Base-by-base conservation (phyloP, 2,329 filamentous ascomycete species). In the Colletotrichum trifolii region DNA sequence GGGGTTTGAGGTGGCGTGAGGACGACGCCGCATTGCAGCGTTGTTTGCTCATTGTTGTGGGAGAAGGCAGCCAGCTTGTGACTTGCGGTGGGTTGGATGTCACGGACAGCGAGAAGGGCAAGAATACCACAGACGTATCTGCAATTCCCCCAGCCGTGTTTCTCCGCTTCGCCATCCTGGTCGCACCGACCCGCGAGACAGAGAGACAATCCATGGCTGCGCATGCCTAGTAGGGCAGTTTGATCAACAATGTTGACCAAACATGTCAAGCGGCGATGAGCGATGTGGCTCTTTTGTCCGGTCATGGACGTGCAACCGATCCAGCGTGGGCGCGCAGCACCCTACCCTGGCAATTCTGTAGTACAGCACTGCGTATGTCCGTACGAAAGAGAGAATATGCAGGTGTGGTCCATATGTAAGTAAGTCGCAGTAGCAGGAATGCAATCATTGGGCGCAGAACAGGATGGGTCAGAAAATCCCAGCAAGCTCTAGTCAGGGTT, bases 331-430 rank as follows among this genome's bases (percentile, higher is more conserved):
- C 46, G 36, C 42, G 39, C 40, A 33, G 46, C 58, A 11, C 43
- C 25, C 25, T 25, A 57, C 62, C 62, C 62, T 65, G 52, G 38
- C 52, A 39, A 47, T 56, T 45, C 52, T 56, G 46, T 64, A 36
- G 60, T 25, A 3, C 25, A 25, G 25, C 25, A 25, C 25, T 25
- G 2, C 25, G 25, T 2, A 25, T 25, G 25, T 40, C 46, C 53
- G 36, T 55, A 52, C 62, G 59, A 62, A 62, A 46, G 39, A 65
- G 4, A 25, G 48, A 36, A 57, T 53, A 65, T 62, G 52, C 62
- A 47, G 58, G 58, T 58, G 36, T 45, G 53, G 35, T 43, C 46
- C 58, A 52, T 62, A 62, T 65, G 62, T 62, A 62, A 65, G 58
- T 62, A 40, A 62, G 33, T 62, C 53, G 62, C 58, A 65, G 62